These are phyloP conservation scores for Gorgonomyces haynaldii DNA, from an alignment of 192 early-diverging fungal genomes.

Conservation along the genomic window DNA sequence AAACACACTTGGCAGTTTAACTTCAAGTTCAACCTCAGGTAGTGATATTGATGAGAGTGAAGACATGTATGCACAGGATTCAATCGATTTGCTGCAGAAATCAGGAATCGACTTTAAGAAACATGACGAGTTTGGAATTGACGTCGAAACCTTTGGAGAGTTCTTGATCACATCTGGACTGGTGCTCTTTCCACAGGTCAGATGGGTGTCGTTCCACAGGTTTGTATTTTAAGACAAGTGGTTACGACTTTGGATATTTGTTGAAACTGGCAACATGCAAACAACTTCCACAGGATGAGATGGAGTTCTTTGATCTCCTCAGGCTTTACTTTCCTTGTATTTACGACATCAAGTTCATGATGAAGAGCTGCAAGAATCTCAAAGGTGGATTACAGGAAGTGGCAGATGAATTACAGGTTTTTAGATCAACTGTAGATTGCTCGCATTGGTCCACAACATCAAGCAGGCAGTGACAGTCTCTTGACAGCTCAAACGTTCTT, in stretches of 20 bases:
- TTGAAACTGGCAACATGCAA: conserved; percentile 90
- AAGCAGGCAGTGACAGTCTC: conserved; percentile 94
- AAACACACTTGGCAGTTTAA: conserved; percentile 98
- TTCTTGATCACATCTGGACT: conserved; percentile 93
- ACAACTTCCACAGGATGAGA: conserved; percentile 82
- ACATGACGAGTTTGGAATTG: conserved; percentile 92
- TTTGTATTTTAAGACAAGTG: conserved; percentile 40
- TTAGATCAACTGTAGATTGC: conserved; percentile 41
- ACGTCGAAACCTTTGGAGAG: conserved; percentile 92
- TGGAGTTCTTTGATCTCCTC: conserved; percentile 87
- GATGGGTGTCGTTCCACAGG: conserved; percentile 99
- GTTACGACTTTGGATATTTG: conserved; percentile 98
- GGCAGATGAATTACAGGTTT: conserved; percentile 87
- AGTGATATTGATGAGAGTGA: conserved; percentile 33
- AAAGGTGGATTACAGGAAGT: conserved; percentile 98
- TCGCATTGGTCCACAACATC: conserved; percentile 94
- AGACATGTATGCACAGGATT: conserved; percentile 99
- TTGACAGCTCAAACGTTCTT: conserved; percentile 97
- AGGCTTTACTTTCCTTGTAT: conserved; percentile 94
- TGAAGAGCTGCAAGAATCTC: conserved; percentile 90
- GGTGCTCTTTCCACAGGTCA: conserved; percentile 85
- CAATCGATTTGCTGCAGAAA: conserved; percentile 91
- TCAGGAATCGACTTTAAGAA: conserved; percentile 97
- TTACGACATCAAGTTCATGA: conserved; percentile 97
- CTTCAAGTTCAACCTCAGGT: conserved; percentile 91